A percentile compares a stretch with the other conserved stretches of the same genome.
Evolutionary conservation across 352 stramenopile species (phyloP).

Genomic region (Globisporangium uncinulatum): DNA sequence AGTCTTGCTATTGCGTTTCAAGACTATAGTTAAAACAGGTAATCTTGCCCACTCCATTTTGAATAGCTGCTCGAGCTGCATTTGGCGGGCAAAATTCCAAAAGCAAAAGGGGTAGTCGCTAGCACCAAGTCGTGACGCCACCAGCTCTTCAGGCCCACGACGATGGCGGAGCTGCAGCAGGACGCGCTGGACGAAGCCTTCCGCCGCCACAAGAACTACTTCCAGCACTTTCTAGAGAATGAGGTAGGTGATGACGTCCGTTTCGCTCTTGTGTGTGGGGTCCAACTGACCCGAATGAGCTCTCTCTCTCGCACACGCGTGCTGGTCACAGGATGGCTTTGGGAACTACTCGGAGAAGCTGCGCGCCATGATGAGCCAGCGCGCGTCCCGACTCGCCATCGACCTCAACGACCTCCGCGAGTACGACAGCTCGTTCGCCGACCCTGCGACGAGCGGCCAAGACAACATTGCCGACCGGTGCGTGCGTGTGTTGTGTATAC

Average conservation of each 20-base stretch:
- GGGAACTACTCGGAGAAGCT: slow-evolving; percentile 80
- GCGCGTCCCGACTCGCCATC: slow-evolving; percentile 68
- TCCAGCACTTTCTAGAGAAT: slow-evolving; percentile 74
- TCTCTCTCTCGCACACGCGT: neutral
- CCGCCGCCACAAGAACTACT: slow-evolving; percentile 87
- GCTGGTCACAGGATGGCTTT: slow-evolving; percentile 58
- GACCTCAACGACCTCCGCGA: slow-evolving; percentile 89
- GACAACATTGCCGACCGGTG: slow-evolving; percentile 74
- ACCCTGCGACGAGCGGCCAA: slow-evolving; percentile 40
- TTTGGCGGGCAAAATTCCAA: too few species aligned
- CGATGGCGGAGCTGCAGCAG: slow-evolving; percentile 81
- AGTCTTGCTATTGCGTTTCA: too few species aligned
- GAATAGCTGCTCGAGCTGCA: too few species aligned
- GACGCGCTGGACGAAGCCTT: slow-evolving; percentile 82
- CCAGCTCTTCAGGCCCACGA: too few species aligned
- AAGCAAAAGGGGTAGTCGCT: too few species aligned
- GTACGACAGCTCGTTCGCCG: slow-evolving; percentile 83
- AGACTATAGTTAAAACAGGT: too few species aligned
- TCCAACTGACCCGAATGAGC: too few species aligned
- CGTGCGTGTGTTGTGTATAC: too few species aligned
- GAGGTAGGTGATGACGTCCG: slow-evolving; percentile 41
- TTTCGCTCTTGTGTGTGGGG: too few species aligned
- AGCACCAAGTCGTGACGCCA: too few species aligned
- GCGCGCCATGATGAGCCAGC: slow-evolving; percentile 77
- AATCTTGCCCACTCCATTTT: too few species aligned